A percentile compares a stretch with the other conserved stretches of the same genome.
Evolutionary conservation across 75 land plant species (phyloP).

Genomic region (Isoetes taiwanensis): DNA sequence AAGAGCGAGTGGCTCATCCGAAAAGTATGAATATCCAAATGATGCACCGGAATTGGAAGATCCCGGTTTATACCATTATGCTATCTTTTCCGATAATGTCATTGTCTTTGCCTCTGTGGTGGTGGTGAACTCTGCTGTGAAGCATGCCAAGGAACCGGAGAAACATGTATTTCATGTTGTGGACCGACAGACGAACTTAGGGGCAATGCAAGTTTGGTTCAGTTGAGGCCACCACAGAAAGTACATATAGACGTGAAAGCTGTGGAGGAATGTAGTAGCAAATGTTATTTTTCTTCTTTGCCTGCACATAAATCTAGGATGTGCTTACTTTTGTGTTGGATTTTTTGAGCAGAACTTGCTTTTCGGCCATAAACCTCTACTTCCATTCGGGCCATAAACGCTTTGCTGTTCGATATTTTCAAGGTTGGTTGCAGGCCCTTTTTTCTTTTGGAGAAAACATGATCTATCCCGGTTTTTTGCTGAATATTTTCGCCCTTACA

Average conservation of each 20-base stretch:
- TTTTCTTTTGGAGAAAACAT: no score
- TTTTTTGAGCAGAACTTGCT: no score
- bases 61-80: conserved; percentile 49
- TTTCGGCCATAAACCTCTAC: no score
- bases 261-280: conserved; percentile 37
- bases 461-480: no score
- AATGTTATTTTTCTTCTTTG: no score
- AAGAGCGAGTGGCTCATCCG: not conserved
- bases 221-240: conserved; percentile 26
- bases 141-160: conserved; percentile 41
- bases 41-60: conserved; percentile 28
- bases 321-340: no score
- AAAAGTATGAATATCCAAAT: not conserved
- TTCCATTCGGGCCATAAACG: no score
- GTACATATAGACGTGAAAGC: conserved; percentile 50
- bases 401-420: no score
- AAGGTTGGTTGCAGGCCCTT: no score
- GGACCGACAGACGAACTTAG: conserved; percentile 53
- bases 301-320: no score
- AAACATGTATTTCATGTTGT: conserved; percentile 64
- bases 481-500: no score
- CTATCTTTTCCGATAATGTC: conserved; percentile 59
- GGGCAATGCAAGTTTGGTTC: conserved; percentile 67
- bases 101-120: conserved; percentile 50
- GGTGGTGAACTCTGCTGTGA: conserved; percentile 61